Evolutionary conservation across 1,139 yeast genomes (phyloP), one percentile per base, ranked within the genome.

Genomic region (Debaryomyces fabryi): DNA sequence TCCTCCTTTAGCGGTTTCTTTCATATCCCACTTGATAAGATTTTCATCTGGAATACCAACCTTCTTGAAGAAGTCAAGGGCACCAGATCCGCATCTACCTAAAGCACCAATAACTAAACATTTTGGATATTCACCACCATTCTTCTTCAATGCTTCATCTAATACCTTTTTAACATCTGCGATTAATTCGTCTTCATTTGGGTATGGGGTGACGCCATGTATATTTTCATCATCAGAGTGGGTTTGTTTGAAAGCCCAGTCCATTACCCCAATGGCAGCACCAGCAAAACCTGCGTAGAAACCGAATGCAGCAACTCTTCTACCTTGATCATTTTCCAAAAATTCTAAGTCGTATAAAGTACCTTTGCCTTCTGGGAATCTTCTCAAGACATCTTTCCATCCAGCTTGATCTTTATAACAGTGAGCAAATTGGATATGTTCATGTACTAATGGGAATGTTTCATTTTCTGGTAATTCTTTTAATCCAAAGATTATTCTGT

Each of bases 81-180:
- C 98, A 65, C 99, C 99, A n/a, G 96, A 85, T 49, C 99, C 99
- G 73, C 99, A 93, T 77, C 99, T 87, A 54, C 99, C 99, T 52
- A 92, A 79, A 23, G 99, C 99, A 64, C 99, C 99, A 66, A 93
- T 93, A 48, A 93, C 86, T 60, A 93, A 78, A 44, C 87, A 89
- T 47, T 79, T 86, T 55, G 98, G 99, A 58, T 74, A 76, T 64
- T 74, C 78, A 45, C 87, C 88, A 46, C 85, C 86, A 45, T 72
- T 79, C 60, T 79, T 78, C 41, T 68, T 74, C 53, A 83, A 74
- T 13, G 96, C 96, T 36, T 65, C 72, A 18, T 71, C 71, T 56
- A 89, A 77, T 51, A 81, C 85, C 56, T 69, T 67, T 68, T 82
- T 80, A 62, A 92, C 90, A 58, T 88, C 89, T 13, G 71, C 74